Conservation (phyloP, 2,329 filamentous ascomycete species). For the Capronia americana region DNA sequence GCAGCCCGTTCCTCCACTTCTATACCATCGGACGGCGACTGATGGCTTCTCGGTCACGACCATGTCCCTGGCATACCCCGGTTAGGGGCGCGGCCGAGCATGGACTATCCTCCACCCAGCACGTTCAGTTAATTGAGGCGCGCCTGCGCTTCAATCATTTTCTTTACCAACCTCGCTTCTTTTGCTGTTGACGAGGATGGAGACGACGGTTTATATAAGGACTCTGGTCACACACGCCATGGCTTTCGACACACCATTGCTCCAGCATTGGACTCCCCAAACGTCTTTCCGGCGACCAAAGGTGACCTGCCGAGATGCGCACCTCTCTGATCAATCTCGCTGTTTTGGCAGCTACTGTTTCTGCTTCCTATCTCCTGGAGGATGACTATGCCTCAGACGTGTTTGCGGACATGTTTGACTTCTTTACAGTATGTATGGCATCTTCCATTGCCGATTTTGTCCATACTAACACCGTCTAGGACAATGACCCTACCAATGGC, state of each 20-base stretch:
- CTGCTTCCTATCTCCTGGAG: conserved; percentile 50
- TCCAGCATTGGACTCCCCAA: conserved; percentile 11
- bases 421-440: conserved; percentile 53
- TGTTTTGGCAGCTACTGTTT: conserved; percentile 27
- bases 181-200: conserved; percentile 14
- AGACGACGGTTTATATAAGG: conserved; percentile 24
- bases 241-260: conserved; percentile 16
- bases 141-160: not conserved
- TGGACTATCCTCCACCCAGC: not conserved
- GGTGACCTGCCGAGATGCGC: conserved; percentile 24
- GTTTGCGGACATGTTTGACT: conserved; percentile 61
- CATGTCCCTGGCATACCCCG: conserved; percentile 4
- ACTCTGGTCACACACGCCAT: conserved; percentile 13
- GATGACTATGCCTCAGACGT: conserved; percentile 55
- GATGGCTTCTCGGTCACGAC: conserved; percentile 19
- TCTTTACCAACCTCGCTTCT: conserved; percentile 31
- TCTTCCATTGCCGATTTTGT: not conserved
- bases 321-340: conserved; percentile 25
- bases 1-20: conserved; percentile 27
- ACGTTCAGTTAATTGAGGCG: not conserved
- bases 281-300: not conserved
- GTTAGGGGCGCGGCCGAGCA: not conserved
- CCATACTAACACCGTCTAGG: conserved; percentile 40
- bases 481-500: conserved; percentile 73
- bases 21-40: conserved; percentile 21